phyloP scores from a whole-genome alignment of 352 stramenopile species.

The Peronosclerospora sorghi region DNA sequence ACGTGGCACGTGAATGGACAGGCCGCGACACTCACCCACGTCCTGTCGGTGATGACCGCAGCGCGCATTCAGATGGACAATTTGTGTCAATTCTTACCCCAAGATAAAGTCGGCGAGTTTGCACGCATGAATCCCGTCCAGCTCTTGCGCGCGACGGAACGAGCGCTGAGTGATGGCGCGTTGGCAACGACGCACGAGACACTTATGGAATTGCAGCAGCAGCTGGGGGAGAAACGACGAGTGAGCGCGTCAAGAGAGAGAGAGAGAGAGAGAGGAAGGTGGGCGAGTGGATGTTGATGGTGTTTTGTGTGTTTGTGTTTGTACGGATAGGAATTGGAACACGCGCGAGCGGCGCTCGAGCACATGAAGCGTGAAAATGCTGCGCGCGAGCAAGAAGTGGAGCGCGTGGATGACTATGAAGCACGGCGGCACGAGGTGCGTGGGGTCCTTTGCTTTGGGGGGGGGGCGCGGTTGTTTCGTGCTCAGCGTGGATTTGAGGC shows the following conservation, averaged over 20 bases:
- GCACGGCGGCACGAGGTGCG: slow-evolving; percentile 63
- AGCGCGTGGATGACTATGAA: slow-evolving; percentile 78
- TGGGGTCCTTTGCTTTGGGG: too few species aligned
- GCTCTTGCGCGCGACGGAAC: slow-evolving; percentile 73
- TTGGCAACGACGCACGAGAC: slow-evolving; percentile 60
- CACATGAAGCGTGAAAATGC: slow-evolving; percentile 78
- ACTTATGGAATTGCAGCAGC: slow-evolving; percentile 66
- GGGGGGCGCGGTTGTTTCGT: too few species aligned
- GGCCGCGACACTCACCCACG: slow-evolving; percentile 55
- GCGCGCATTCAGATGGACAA: slow-evolving; percentile 97
- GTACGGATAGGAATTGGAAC: slow-evolving; percentile 46
- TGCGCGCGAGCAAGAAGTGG: slow-evolving; percentile 74
- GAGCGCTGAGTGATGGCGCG: slow-evolving; percentile 60
- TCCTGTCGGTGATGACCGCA: slow-evolving; percentile 67
- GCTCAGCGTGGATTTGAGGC: too few species aligned
- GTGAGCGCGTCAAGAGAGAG: slow-evolving; percentile 14
- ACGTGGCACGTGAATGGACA: slow-evolving; percentile 70
- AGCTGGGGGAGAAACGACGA: slow-evolving; percentile 59
- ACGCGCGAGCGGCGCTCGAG: slow-evolving; percentile 47
- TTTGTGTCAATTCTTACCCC: slow-evolving; percentile 96
- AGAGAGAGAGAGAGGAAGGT: neutral
- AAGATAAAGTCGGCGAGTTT: slow-evolving; percentile 92
- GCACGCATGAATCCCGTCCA: slow-evolving; percentile 76
- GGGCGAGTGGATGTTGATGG: slow-evolving; percentile 1
- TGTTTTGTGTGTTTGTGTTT: neutral